Evolutionary conservation across 2,329 filamentous ascomycete genomes (phyloP), one percentile per base, ranked within the genome.

Genomic region (Ceratocystis smalleyi): DNA sequence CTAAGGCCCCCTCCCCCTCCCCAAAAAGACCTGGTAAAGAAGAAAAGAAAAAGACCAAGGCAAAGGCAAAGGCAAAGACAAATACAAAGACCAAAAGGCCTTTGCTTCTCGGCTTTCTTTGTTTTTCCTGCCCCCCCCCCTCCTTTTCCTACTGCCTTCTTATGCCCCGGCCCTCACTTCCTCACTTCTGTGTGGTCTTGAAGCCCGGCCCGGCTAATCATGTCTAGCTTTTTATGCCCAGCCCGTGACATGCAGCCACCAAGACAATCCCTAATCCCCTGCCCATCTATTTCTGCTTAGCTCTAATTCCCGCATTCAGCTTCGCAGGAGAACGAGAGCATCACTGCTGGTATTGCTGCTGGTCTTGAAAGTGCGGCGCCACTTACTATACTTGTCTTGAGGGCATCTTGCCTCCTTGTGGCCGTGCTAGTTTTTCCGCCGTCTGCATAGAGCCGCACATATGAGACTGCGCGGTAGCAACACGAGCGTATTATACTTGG

Each of bases 401-500:
- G 45, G 17, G 5, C n/a, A n/a, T 51, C 47, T 22, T n/a, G 35
- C 47, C 47, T 51, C 15, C 24, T 57, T 32, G 24, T 30, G 54
- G 54, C 17, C 17, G 54, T 30, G 27, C 27, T 35, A n/a, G 17
- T 35, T 32, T 57, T 57, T 35, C 54, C 54, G 30, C 27, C 54
- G 30, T 35, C 54, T 57, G 54, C 54, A 57, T 35, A 57, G 54
- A 57, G 54, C 54, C 54, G 54, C 54, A 57, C 2, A 35, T 57
- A 35, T 57, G 54, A 57, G 54, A 57, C 54, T 30, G 17, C 24
- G 27, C 19, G 17, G 54, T 12, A 7, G 27, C 27, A 57, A 57
- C 54, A 57, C 54, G 54, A 57, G 54, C 27, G 35, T 35, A 57
- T 57, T 57, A 57, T 57, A 35, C 54, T 57, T 57, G 54, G 27